Evolutionary conservation across 2,329 filamentous ascomycete species (phyloP).

Genomic region (Thielaviopsis populi): DNA sequence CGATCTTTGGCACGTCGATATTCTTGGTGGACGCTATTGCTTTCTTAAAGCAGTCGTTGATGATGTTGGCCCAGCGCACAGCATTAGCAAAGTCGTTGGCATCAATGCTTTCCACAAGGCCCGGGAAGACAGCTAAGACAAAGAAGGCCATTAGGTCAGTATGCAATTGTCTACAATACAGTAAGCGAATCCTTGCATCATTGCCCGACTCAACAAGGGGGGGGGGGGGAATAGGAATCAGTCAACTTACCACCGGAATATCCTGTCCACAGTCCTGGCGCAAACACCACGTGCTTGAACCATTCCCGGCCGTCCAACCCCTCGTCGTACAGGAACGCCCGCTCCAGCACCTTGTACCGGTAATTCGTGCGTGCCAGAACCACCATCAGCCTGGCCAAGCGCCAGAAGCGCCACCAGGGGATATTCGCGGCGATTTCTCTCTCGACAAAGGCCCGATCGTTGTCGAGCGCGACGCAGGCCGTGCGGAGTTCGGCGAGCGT

Average conservation of each 20-base stretch:
- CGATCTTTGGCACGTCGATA: background rate
- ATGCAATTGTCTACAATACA: conserved; percentile 13
- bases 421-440: conserved; percentile 37
- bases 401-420: conserved; percentile 67
- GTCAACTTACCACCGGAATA: conserved; percentile 55
- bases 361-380: conserved; percentile 54
- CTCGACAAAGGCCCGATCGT: conserved; percentile 28
- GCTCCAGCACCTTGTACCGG: conserved; percentile 73
- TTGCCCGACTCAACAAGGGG: background rate
- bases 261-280: conserved; percentile 80
- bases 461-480: conserved; percentile 32
- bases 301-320: conserved; percentile 68
- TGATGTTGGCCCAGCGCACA: conserved; percentile 43
- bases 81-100: conserved; percentile 42
- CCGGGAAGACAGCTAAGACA: conserved; percentile 42
- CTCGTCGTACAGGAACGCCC: conserved; percentile 58
- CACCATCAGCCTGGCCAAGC: conserved; percentile 47
- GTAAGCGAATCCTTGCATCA: background rate
- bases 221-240: background rate
- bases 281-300: conserved; percentile 95
- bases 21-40: conserved; percentile 22
- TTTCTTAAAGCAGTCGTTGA: conserved; percentile 34
- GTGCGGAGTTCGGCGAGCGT: conserved; percentile 26
- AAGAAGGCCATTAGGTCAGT: conserved; percentile 19
- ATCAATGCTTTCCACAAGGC: conserved; percentile 47